Conservation (phyloP, 1,139 yeast genomes). For the Martiniozyma asiatica region DNA sequence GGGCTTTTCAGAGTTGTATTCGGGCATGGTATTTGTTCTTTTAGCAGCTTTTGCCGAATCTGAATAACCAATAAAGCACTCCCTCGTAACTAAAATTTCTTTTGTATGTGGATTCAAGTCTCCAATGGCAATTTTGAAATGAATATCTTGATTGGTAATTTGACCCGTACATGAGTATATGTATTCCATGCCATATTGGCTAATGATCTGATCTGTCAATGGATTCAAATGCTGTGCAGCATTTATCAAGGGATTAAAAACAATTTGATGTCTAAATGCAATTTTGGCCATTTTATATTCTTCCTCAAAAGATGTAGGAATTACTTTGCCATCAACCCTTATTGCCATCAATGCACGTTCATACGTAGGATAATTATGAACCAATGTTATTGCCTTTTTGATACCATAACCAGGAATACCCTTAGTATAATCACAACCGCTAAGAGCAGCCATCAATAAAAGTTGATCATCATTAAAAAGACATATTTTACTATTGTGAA, state of each 20-base stretch:
- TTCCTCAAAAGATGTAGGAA: constrained; percentile 47
- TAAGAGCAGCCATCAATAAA: constrained; percentile 68
- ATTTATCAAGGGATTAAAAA: constrained; percentile 51
- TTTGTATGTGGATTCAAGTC: constrained; percentile 55
- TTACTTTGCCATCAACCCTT: constrained; percentile 47
- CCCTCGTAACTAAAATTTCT: constrained; percentile 33
- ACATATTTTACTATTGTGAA: constrained; percentile 36
- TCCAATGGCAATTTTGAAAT: constrained; percentile 51
- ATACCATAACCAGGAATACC: constrained; percentile 80
- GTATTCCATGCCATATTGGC: constrained; percentile 10
- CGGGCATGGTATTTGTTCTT: constrained; percentile 7
- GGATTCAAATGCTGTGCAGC: constrained; percentile 46
- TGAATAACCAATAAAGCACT: constrained; percentile 14
- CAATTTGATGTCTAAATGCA: constrained; percentile 81
- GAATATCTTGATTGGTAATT: constrained; percentile 33
- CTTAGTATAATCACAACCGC: constrained; percentile 93
- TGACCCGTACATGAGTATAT: constrained; percentile 53
- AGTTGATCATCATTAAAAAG: constrained; percentile 44
- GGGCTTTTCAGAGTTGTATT: not conserved
- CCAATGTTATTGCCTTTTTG: constrained; percentile 58
- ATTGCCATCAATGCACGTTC: constrained; percentile 48
- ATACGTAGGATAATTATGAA: constrained; percentile 38
- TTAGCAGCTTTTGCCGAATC: not conserved
- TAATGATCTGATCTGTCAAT: constrained; percentile 28
- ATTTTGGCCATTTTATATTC: constrained; percentile 58